Conservation (phyloP, 2,329 filamentous ascomycete genomes). For the Trichoderma sp. region DNA sequence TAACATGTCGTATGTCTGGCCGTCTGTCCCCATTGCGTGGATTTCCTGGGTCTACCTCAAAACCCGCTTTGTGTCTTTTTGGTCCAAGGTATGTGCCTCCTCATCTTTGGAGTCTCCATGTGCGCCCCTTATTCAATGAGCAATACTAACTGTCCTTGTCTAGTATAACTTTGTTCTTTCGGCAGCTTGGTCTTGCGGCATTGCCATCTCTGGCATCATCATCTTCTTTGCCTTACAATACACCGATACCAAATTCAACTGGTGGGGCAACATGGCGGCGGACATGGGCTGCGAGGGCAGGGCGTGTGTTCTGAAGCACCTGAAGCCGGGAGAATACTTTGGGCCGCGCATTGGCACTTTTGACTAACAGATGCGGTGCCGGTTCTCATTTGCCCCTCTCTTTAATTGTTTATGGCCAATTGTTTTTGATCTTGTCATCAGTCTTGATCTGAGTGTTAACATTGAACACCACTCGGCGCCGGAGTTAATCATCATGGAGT, state of each 20-base stretch:
- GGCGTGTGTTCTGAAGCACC: slow-evolving; percentile 44
- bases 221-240: slow-evolving; percentile 59
- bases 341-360: slow-evolving; percentile 48
- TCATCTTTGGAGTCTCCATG: too few species aligned
- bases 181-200: slow-evolving; percentile 54
- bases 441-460: slow-evolving; percentile 12
- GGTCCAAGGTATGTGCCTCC: slow-evolving; percentile 51
- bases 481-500: slow-evolving; percentile 23
- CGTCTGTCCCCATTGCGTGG: slow-evolving; percentile 56
- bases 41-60: slow-evolving; percentile 58
- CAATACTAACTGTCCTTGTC: neutral
- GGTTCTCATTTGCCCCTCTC: neutral
- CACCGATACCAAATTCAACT: slow-evolving; percentile 47
- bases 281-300: slow-evolving; percentile 49
- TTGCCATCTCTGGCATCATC: slow-evolving; percentile 56
- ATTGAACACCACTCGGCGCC: slow-evolving; percentile 15
- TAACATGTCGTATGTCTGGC: slow-evolving; percentile 57
- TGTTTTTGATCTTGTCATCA: neutral
- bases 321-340: slow-evolving; percentile 45
- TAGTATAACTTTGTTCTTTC: slow-evolving; percentile 60
- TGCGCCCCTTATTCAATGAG: neutral
- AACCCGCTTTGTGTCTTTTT: slow-evolving; percentile 53
- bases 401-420: neutral
- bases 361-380: slow-evolving; percentile 32
- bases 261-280: slow-evolving; percentile 55